Evolutionary conservation across 805 yeast genomes (phyloP).

Genomic region (Candida caryicola): DNA sequence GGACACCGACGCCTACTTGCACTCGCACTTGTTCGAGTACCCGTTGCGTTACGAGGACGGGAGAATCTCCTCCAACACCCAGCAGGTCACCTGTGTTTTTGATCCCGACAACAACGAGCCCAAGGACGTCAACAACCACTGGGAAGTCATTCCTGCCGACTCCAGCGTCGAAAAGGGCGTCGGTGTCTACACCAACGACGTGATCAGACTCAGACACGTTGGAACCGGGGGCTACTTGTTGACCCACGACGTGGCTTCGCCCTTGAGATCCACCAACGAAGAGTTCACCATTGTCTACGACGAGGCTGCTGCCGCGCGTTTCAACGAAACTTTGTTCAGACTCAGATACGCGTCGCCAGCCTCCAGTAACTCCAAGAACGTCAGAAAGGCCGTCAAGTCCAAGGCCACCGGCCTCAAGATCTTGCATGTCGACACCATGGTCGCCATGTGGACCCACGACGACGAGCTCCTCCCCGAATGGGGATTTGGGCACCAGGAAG

Average conservation of each 20-base stretch:
- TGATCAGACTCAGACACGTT: slow-evolving; percentile 76
- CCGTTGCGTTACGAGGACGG: slow-evolving; percentile 97
- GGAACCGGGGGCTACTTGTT: slow-evolving; percentile 75
- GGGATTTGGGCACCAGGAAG: slow-evolving; percentile 91
- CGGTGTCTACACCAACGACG: slow-evolving; percentile 63
- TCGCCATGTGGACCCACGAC: slow-evolving; percentile 91
- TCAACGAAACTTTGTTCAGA: slow-evolving; percentile 75
- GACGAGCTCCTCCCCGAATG: slow-evolving; percentile 88
- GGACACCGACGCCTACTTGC: slow-evolving; percentile 74
- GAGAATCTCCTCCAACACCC: slow-evolving; percentile 89
- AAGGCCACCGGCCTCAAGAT: slow-evolving; percentile 67
- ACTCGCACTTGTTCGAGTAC: slow-evolving; percentile 73
- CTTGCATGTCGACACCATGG: slow-evolving; percentile 81
- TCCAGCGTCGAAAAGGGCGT: slow-evolving; percentile 15
- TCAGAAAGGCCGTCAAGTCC: slow-evolving; percentile 57
- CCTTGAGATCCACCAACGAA: slow-evolving; percentile 86
- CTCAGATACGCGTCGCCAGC: slow-evolving; percentile 49
- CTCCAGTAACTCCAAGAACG: slow-evolving; percentile 38
- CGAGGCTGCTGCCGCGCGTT: slow-evolving; percentile 50
- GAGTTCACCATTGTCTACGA: slow-evolving; percentile 76
- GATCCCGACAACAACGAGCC: slow-evolving; percentile 31
- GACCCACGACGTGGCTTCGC: slow-evolving; percentile 96
- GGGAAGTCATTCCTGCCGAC: slow-evolving; percentile 75
- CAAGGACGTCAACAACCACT: slow-evolving; percentile 66
- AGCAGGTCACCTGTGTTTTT: slow-evolving; percentile 78